Percentiles rank a stretch among this genome's conserved stretches.
These are phyloP conservation scores for Persicaria tinctoria DNA, from an alignment of 148 eudicot species.

Conservation along the genomic window DNA sequence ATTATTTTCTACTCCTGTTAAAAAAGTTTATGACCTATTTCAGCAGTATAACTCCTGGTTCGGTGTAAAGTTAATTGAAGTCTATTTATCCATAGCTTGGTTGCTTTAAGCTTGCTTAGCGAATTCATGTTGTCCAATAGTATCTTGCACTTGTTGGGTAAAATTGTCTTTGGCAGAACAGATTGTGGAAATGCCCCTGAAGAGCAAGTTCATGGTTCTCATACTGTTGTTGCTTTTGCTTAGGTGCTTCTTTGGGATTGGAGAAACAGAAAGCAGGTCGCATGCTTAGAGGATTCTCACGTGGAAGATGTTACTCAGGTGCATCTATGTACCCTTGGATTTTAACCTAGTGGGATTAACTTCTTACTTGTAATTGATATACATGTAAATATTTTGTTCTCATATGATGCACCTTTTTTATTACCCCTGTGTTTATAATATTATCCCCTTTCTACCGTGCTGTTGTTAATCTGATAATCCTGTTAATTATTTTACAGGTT, in stretches of 20 bases:
- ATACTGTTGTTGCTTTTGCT: neutral
- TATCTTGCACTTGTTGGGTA: neutral
- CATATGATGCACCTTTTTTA: neutral
- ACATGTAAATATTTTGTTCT: neutral
- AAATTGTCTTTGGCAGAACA: neutral
- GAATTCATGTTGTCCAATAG: neutral
- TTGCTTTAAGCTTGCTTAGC: neutral
- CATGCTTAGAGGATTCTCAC: conserved; percentile 92
- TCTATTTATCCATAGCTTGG: neutral
- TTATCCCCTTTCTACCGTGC: neutral
- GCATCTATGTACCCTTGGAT: neutral
- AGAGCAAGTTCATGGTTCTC: neutral
- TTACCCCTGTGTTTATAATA: neutral
- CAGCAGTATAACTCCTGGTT: neutral
- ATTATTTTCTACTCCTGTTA: neutral
- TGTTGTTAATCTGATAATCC: neutral
- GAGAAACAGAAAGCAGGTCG: conserved; percentile 80
- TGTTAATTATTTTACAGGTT: conserved; percentile 35
- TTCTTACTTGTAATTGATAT: neutral
- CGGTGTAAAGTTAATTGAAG: neutral
- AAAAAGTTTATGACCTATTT: neutral
- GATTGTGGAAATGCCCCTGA: neutral
- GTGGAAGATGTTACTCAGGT: conserved; percentile 99
- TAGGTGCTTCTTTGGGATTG: conserved; percentile 93
- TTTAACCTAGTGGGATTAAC: neutral